Base-by-base conservation (phyloP, 306 rosid genomes). In the Cercis canadensis region DNA sequence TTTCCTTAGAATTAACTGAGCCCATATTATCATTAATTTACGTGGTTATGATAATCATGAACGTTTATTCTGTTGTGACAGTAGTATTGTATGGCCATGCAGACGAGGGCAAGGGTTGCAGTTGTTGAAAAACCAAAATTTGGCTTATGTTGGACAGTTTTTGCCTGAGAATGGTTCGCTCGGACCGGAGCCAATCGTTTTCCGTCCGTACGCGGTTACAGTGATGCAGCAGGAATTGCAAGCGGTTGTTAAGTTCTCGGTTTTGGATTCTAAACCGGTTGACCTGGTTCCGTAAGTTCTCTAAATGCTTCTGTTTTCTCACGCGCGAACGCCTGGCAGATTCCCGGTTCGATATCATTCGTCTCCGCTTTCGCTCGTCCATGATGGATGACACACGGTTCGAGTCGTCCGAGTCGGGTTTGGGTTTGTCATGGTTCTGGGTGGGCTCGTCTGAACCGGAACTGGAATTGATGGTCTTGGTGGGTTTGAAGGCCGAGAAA, bases 321-420 rank as follows among this genome's bases (percentile, higher is more conserved):
- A 87, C 75, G n/a, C 99, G 84, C 4, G 99, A 94, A 68, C 99
- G 83, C 75, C 96, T 68, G 8, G 99, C 99, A 6, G 99, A 94
- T 65, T 94, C 96, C 78, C 99, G 84, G 88, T 91, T 94, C 49
- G 97, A 94, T 74, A 83, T 73, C 97, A 87, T 94, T 71, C 99
- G 80, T 45, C 96, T 77, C 46, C 84, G 80, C 74, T 85, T 91
- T 37, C 92, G 79, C 69, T 89, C 96, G 60, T 87, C 88, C 61
- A 72, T 73, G 7, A 72, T 24, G 1, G 67, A 33, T 11, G 6
- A 31, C 11, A 10, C 43, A 10, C 76, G 76, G 76, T 60, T 53
- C 46, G 65, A 78, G 5, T 70, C 64, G 0, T 63, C 73, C 1
- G 61, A 36, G 29, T 12, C 57, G 57, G 62, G 45, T 70, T 73